phyloP scores from a whole-genome alignment of 2,329 filamentous ascomycete species.

The Diaporthe sp. region DNA sequence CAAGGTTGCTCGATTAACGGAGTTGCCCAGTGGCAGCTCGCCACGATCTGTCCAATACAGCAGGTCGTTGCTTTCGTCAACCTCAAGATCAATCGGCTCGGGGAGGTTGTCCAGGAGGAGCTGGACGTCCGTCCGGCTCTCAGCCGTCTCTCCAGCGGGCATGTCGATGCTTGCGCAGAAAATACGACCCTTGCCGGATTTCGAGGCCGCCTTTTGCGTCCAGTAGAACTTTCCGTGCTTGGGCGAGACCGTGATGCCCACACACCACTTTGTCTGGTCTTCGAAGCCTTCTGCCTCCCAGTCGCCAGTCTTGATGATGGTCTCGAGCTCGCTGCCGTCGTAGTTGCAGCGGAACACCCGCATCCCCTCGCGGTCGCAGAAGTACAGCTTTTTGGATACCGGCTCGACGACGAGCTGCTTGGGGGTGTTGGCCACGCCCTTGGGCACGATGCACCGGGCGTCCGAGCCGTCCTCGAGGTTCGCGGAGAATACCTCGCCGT shows the following conservation, averaged over 20 bases:
- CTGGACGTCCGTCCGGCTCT: slow-evolving; percentile 56
- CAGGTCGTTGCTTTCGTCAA: slow-evolving; percentile 58
- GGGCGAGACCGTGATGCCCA: slow-evolving; percentile 66
- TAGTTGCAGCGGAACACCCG: slow-evolving; percentile 54
- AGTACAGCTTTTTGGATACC: slow-evolving; percentile 54
- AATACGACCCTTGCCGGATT: slow-evolving; percentile 65
- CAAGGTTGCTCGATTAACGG: slow-evolving; percentile 58
- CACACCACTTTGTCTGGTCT: slow-evolving; percentile 63
- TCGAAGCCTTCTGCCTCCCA: slow-evolving; percentile 41
- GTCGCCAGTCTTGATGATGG: slow-evolving; percentile 51
- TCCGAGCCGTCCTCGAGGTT: slow-evolving; percentile 63
- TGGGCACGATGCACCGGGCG: slow-evolving; percentile 57
- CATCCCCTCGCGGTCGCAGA: slow-evolving; percentile 61
- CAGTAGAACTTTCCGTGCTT: slow-evolving; percentile 66
- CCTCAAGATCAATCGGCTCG: slow-evolving; percentile 70
- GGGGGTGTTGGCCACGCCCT: slow-evolving; percentile 63
- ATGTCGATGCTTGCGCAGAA: slow-evolving; percentile 62
- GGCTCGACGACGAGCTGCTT: slow-evolving; percentile 57
- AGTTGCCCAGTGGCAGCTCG: slow-evolving; percentile 68
- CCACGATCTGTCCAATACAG: slow-evolving; percentile 75
- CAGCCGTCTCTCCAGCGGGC: slow-evolving; percentile 47
- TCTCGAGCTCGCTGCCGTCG: slow-evolving; percentile 56
- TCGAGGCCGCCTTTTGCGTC: slow-evolving; percentile 71
- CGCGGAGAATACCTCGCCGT: slow-evolving; percentile 60
- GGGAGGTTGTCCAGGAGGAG: slow-evolving; percentile 60